Conservation (phyloP, 2,329 filamentous ascomycete species). For the Coleophoma eucalyptorum region DNA sequence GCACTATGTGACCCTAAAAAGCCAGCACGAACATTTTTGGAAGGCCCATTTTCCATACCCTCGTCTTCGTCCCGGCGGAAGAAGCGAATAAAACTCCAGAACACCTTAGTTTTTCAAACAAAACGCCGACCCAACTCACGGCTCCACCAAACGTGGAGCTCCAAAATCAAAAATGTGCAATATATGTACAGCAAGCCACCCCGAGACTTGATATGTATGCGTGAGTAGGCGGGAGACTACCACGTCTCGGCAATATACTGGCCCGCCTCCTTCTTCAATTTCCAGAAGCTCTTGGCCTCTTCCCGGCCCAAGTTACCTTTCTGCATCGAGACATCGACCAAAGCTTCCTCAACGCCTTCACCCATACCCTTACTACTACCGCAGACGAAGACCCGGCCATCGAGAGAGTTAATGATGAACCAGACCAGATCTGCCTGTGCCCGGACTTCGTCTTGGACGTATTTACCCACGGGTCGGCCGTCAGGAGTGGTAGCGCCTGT, state of each 20-base stretch:
- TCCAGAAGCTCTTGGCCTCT: constrained; percentile 86
- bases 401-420: constrained; percentile 95
- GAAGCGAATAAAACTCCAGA: too few species aligned
- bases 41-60: too few species aligned
- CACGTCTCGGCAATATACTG: constrained; percentile 91
- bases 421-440: constrained; percentile 95
- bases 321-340: constrained; percentile 86
- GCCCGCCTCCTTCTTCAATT: constrained; percentile 83
- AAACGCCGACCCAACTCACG: too few species aligned
- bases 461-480: constrained; percentile 60
- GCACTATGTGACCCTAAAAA: too few species aligned
- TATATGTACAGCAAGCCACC: too few species aligned
- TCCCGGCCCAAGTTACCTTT: constrained; percentile 83
- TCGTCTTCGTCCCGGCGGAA: too few species aligned
- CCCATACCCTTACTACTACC: constrained; percentile 96
- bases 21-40: too few species aligned
- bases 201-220: too few species aligned
- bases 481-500: not conserved
- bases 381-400: constrained; percentile 94
- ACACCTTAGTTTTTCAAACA: too few species aligned
- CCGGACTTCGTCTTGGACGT: constrained; percentile 93
- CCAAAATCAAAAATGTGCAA: too few species aligned
- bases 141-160: too few species aligned
- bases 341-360: constrained; percentile 84
- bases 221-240: constrained; percentile 28